Evolutionary conservation across 352 stramenopile genomes (phyloP).

Genomic region (Phytophthora citricola): DNA sequence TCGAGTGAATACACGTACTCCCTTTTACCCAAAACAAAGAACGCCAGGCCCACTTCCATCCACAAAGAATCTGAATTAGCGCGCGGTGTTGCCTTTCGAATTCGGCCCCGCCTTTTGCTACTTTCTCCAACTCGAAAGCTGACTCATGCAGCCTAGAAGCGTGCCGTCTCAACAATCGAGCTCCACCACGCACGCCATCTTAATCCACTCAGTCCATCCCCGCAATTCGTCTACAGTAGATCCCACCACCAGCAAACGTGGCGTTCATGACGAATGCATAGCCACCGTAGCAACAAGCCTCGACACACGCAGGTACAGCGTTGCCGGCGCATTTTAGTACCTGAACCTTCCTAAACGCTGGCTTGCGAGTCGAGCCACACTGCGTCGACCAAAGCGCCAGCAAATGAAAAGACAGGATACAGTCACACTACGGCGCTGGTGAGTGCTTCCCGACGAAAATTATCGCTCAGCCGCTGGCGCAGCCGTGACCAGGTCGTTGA

Average conservation of each 20-base stretch:
- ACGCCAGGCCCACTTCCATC: no score
- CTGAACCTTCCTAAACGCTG: neutral
- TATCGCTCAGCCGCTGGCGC: slow-evolving; percentile 11
- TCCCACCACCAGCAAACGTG: no score
- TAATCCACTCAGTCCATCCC: slow-evolving; percentile 17
- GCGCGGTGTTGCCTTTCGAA: no score
- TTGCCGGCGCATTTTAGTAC: neutral
- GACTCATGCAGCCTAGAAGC: no score
- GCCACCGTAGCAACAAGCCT: neutral
- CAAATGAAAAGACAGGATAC: slow-evolving; percentile 5
- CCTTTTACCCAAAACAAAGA: no score
- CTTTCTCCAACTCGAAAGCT: no score
- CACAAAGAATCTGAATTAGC: no score
- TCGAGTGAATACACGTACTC: slow-evolving; percentile 1
- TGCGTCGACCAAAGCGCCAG: neutral
- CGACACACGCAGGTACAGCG: neutral
- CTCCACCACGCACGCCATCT: slow-evolving; percentile 21
- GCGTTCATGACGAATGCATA: no score
- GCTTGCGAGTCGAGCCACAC: neutral
- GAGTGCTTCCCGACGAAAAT: slow-evolving; percentile 19
- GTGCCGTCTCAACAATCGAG: slow-evolving; percentile 18
- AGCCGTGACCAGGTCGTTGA: slow-evolving; percentile 1
- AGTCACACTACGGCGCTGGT: neutral
- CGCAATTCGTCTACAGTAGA: slow-evolving; percentile 2
- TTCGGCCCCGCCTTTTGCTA: no score